Conservation (phyloP, 2,329 filamentous ascomycete genomes). For the Ophiostoma ulmi region DNA sequence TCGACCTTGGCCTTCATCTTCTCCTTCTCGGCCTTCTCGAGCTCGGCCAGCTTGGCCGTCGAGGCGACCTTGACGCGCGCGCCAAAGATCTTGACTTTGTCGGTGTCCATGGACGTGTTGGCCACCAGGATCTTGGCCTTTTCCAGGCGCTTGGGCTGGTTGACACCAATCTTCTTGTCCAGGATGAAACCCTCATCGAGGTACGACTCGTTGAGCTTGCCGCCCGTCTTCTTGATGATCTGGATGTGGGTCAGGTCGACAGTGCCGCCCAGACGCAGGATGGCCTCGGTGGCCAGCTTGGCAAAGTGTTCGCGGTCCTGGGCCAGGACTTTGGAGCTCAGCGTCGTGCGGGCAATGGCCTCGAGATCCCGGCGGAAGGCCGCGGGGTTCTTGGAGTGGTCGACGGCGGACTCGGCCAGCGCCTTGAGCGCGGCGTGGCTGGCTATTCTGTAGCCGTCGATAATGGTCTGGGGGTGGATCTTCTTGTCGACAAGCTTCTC, state of each 20-base stretch:
- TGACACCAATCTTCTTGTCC: conserved; percentile 98
- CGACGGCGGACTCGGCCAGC: conserved; percentile 76
- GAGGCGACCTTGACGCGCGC: conserved; percentile 94
- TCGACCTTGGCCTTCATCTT: conserved; percentile 99
- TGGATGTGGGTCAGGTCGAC: conserved; percentile 96
- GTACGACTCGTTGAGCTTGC: conserved; percentile 96
- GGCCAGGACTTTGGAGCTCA: conserved; percentile 93
- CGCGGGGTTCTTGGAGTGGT: conserved; percentile 78
- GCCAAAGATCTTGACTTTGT: conserved; percentile 99
- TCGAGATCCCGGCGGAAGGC: conserved; percentile 86
- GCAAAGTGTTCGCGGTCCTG: conserved; percentile 93
- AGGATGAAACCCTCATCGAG: conserved; percentile 97
- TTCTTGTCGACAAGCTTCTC: conserved; percentile 97
- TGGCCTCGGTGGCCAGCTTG: conserved; percentile 81
- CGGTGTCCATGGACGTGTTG: conserved; percentile 98
- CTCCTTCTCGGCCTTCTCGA: conserved; percentile 96
- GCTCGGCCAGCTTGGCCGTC: conserved; percentile 93
- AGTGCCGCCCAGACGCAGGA: conserved; percentile 81
- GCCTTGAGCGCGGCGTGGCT: conserved; percentile 81
- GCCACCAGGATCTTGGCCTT: conserved; percentile 98
- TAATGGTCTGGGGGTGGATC: conserved; percentile 98
- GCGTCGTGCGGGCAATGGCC: conserved; percentile 86
- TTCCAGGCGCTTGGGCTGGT: conserved; percentile 94
- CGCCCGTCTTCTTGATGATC: conserved; percentile 98
- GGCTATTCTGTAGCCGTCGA: conserved; percentile 97